Conservation (phyloP, 2,329 filamentous ascomycete species). For the Calonectria crousiana region DNA sequence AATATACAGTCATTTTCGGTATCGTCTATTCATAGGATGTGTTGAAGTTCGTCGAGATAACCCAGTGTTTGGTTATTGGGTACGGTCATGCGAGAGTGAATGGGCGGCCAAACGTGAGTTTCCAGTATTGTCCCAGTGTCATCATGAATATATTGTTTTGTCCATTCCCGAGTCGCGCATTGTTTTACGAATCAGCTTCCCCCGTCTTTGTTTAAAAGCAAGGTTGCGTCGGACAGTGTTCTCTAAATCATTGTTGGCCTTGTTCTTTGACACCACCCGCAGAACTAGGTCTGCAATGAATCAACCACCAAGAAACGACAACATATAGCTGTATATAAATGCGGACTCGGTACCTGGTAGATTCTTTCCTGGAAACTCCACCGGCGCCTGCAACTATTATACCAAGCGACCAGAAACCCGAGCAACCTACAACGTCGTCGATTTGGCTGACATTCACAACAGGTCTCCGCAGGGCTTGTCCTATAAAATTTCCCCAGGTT, state of each 20-base stretch:
- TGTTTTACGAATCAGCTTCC: not conserved
- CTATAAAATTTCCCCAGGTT: not conserved
- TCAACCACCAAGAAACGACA: not conserved
- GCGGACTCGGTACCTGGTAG: not conserved
- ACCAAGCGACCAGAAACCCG: not conserved
- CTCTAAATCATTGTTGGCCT: not conserved
- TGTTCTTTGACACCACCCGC: not conserved
- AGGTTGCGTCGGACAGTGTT: not conserved
- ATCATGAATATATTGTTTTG: not conserved
- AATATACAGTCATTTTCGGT: too few relatives aligned
- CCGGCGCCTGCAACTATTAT: too few relatives aligned
- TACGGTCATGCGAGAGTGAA: not conserved
- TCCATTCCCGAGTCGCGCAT: not conserved
- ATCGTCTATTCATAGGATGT: not conserved
- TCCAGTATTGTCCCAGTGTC: not conserved
- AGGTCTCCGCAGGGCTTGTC: not conserved
- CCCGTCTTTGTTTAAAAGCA: not conserved
- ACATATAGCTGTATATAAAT: not conserved
- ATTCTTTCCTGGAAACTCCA: not conserved
- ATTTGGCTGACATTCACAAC: not conserved
- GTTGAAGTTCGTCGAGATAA: too few relatives aligned
- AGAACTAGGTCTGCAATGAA: not conserved
- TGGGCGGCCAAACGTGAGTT: not conserved
- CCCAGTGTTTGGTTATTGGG: not conserved
- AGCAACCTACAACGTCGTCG: not conserved